These are phyloP conservation scores for Phenoliferia sp. DNA, from an alignment of 1,284 basidiomycete species.

Conservation along the genomic window DNA sequence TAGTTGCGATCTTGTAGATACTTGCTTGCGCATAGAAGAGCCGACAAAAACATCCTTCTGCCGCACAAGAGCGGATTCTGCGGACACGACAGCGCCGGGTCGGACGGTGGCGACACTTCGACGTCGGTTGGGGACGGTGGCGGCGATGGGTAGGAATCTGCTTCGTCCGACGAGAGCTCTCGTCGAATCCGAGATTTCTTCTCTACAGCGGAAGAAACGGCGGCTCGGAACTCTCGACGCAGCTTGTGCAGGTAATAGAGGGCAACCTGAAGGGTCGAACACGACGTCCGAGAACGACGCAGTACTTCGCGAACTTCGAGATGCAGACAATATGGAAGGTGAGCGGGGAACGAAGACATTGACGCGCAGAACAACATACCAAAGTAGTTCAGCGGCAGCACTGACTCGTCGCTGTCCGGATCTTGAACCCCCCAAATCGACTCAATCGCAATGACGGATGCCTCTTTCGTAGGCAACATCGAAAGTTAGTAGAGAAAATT, in stretches of 20 bases:
- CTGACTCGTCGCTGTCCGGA: neutral
- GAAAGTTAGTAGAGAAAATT: neutral
- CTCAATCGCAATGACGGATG: slow-evolving; percentile 32
- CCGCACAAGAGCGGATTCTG: slow-evolving; percentile 68
- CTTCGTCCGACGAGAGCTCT: neutral
- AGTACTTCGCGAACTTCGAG: slow-evolving; percentile 38
- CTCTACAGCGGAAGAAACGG: slow-evolving; percentile 24
- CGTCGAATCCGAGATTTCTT: neutral
- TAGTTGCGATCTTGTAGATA: slow-evolving; percentile 90
- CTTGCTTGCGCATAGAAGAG: slow-evolving; percentile 81
- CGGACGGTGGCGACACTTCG: neutral
- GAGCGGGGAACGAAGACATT: slow-evolving; percentile 31
- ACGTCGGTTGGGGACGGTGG: slow-evolving; percentile 13
- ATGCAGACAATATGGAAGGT: no score
- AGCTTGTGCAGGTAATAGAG: slow-evolving; percentile 40
- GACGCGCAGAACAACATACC: no score
- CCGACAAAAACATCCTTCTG: slow-evolving; percentile 77
- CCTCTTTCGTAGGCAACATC: slow-evolving; percentile 8
- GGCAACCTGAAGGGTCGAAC: slow-evolving; percentile 37
- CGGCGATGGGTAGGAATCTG: slow-evolving; percentile 22
- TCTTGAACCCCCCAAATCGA: slow-evolving; percentile 28
- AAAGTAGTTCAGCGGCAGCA: neutral
- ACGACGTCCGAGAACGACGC: slow-evolving; percentile 35
- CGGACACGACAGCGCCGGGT: slow-evolving; percentile 4
- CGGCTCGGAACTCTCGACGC: slow-evolving; percentile 30